Evolutionary conservation across 1,139 yeast species (phyloP).

Genomic region (Yamadazyma jaroonii): DNA sequence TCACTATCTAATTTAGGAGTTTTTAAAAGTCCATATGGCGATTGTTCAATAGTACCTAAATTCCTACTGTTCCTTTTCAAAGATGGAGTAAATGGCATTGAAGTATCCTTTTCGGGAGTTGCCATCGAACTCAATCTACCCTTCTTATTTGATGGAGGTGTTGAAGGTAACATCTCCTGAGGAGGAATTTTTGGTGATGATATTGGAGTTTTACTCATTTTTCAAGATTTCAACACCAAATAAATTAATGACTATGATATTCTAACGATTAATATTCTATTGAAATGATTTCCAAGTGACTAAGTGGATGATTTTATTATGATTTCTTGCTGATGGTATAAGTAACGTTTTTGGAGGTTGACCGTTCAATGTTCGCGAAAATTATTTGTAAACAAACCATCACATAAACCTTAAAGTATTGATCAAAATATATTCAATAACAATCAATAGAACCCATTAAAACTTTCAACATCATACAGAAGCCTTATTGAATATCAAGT

Average conservation of each 20-base stretch:
- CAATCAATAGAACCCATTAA: too few species aligned
- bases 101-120: constrained; percentile 28
- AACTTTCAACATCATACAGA: too few species aligned
- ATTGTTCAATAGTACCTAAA: constrained; percentile 19
- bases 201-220: constrained; percentile 27
- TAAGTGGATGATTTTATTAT: too few species aligned
- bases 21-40: constrained; percentile 33
- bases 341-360: not conserved
- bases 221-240: not conserved
- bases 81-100: constrained; percentile 41
- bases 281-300: too few species aligned
- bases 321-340: too few species aligned
- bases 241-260: not conserved
- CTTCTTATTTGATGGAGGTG: not conserved
- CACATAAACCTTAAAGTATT: not conserved
- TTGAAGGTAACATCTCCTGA: not conserved
- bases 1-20: constrained; percentile 33
- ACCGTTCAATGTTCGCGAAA: constrained; percentile 3
- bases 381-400: constrained; percentile 3
- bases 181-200: constrained; percentile 19
- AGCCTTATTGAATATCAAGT: too few species aligned
- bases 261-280: too few species aligned
- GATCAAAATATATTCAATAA: not conserved
- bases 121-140: constrained; percentile 13
- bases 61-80: constrained; percentile 35